Evolutionary conservation across 2,329 filamentous ascomycete species (phyloP).

Genomic region (Calonectria fujianensis): DNA sequence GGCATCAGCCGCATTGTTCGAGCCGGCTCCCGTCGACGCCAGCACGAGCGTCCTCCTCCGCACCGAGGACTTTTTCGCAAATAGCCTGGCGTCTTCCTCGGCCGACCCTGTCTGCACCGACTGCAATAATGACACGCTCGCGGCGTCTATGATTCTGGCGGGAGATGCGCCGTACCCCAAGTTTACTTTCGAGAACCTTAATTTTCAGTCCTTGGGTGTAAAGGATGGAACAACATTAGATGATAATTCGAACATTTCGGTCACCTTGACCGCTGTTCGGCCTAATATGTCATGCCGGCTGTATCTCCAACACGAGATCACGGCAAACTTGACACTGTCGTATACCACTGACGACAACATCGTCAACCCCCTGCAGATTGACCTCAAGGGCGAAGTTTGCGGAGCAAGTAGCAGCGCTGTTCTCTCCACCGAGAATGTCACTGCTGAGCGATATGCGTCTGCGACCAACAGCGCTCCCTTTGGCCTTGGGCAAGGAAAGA

Average conservation of each 20-base stretch:
- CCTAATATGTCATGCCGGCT: conserved; percentile 56
- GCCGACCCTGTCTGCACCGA: conserved; percentile 50
- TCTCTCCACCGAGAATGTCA: conserved; percentile 41
- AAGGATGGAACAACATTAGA: conserved; percentile 37
- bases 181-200: conserved; percentile 60
- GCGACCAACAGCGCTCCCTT: conserved; percentile 40
- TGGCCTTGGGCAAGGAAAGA: conserved; percentile 47
- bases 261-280: conserved; percentile 57
- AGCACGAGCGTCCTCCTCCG: conserved; percentile 51
- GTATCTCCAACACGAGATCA: conserved; percentile 47
- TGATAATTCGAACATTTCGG: conserved; percentile 48
- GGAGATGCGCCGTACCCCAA: conserved; percentile 59
- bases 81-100: conserved; percentile 49
- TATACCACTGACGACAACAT: conserved; percentile 41
- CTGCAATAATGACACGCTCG: conserved; percentile 56
- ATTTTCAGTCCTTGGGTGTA: conserved; percentile 52
- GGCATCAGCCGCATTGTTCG: conserved; percentile 59
- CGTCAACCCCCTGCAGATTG: conserved; percentile 50
- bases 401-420: conserved; percentile 45
- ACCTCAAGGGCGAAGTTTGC: conserved; percentile 51
- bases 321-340: conserved; percentile 52
- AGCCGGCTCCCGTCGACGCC: conserved; percentile 52
- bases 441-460: conserved; percentile 2
- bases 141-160: conserved; percentile 60
- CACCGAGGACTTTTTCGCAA: conserved; percentile 57